Evolutionary conservation across 2,329 filamentous ascomycete species (phyloP), one percentile per base, ranked within the genome.

Genomic region (Diaporthe humulicola): DNA sequence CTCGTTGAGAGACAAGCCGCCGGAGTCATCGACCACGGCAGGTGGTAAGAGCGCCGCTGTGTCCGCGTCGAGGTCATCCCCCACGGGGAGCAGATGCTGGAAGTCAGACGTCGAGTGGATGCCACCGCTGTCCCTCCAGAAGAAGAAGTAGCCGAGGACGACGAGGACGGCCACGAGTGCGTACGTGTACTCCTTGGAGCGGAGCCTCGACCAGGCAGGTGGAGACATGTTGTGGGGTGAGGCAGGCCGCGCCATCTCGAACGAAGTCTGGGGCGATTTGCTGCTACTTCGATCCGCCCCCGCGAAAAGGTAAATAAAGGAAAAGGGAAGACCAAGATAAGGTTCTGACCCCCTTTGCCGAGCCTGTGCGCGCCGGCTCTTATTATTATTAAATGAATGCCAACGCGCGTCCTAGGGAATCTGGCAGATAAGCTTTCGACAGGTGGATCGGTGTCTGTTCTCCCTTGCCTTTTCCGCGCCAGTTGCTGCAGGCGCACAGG

Each of bases 131-230:
- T 69, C 52, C 40, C 66, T 69, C 5, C 36, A 60, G 60, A 69
- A 74, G 42, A 72, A 22, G 42, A 67, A 56, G 17, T 64, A 74
- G 25, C 17, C 36, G 17, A 74, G 48, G 22, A 76, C 66, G 25
- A 76, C 57, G 5, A 74, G 19, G 19, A 8, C 57, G 50, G 66
- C 58, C 25, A 76, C 40, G 30, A 72, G 42, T 22, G 58, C 67
- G 28, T 67, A 71, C 19, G 70, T 54, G 60, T 74, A 74, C 58
- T 74, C 74, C 67, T 71, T 76, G n/a, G 67, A 71, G 22, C 66
- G 71, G 33, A 71, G 28, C 42, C 67, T 71, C 25, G 72, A 48
- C 67, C 72, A 71, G 25, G 30, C 9, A 22, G 72, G 67, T 50
- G 71, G 57, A 15, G 74, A 36, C 64, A 48, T 70, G 42, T 38